Conservation (phyloP, 139 green algal species). For the Chlorella sp. region DNA sequence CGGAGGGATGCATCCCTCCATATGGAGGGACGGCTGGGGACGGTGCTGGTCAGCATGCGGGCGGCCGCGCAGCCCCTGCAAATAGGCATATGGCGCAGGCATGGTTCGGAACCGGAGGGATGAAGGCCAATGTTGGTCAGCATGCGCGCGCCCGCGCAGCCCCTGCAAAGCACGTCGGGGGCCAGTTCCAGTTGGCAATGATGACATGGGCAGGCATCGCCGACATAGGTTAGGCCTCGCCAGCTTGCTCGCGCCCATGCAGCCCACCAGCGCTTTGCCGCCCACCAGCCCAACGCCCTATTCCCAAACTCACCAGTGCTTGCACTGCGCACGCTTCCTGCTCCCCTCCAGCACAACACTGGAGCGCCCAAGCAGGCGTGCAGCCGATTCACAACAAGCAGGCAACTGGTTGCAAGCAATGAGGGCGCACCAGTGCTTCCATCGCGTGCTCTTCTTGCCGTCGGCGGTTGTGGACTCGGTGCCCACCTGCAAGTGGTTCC, state of each 20-base stretch:
- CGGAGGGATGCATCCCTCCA: not conserved
- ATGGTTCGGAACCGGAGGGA: not conserved
- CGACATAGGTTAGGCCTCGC: too few relatives aligned
- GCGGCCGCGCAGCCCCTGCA: not conserved
- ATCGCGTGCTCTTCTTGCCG: not conserved
- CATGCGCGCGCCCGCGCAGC: not conserved
- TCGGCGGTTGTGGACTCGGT: not conserved
- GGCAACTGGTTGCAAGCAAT: not conserved
- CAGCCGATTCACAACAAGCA: not conserved
- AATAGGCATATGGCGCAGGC: not conserved
- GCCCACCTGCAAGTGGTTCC: not conserved
- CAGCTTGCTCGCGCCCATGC: too few relatives aligned
- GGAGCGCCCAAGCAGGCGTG: not conserved
- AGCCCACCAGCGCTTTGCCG: too few relatives aligned
- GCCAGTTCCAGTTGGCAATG: not conserved
- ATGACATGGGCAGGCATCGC: too few relatives aligned
- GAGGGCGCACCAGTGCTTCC: slow-evolving; percentile 10
- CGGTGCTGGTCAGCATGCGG: too few relatives aligned
- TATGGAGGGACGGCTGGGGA: too few relatives aligned
- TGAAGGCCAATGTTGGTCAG: not conserved
- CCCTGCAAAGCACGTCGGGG: not conserved
- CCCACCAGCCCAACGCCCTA: too few relatives aligned
- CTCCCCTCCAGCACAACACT: not conserved
- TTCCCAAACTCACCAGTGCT: too few relatives aligned
- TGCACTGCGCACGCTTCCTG: too few relatives aligned